Evolutionary conservation across 2,329 filamentous ascomycete species (phyloP), one percentile per base, ranked within the genome.

Genomic region (Phialocephala subalpina): DNA sequence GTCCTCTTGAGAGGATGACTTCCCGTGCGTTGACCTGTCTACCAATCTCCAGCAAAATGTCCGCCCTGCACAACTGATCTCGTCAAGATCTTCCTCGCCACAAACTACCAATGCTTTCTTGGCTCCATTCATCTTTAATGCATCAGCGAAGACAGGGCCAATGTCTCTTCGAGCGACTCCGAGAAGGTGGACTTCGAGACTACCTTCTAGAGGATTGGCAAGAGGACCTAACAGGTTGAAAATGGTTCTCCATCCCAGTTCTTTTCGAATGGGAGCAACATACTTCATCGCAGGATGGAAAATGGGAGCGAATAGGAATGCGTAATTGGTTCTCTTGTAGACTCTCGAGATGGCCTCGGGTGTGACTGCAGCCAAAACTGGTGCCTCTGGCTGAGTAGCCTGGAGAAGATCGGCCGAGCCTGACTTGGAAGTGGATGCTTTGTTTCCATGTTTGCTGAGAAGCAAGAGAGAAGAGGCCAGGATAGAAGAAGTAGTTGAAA

Each of bases 171-270:
- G 89, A 18, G 94, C 95, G 33, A 99, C 95, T 67, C 96, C 96
- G n/a, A 99, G 88, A 65, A 99, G 87, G 35, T 96, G 89, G 14
- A 94, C 94, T 81, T 99, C 96, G 66, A 99, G 87, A 40, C 87
- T 82, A 73, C 90, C 88, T 74, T 97, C 92, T 20, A 97, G 87
- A 0, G 96, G 96, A 79, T 98, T 98, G 55, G 94, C 92, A 33
- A 99, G 84, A 0, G 96, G 96, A 0, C 96, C 96, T 58, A 99
- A 86, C 18, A 99, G 87, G 80, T 99, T 99, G 88, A 99, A 99
- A 72, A 99, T 95, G 1, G 96, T 99, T 73, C 96, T 89, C 85
- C 96, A 95, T 65, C 95, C 95, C 25, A 99, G 87, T 77, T 97
- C 92, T 76, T 89, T 92, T 68, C 96, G 91, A 70, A 97, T 90